A percentile compares a stretch with the other conserved stretches of the same genome.
phyloP scores from a whole-genome alignment of 495 filamentous ascomycete genomes.

The Achaetomiella virescens region DNA sequence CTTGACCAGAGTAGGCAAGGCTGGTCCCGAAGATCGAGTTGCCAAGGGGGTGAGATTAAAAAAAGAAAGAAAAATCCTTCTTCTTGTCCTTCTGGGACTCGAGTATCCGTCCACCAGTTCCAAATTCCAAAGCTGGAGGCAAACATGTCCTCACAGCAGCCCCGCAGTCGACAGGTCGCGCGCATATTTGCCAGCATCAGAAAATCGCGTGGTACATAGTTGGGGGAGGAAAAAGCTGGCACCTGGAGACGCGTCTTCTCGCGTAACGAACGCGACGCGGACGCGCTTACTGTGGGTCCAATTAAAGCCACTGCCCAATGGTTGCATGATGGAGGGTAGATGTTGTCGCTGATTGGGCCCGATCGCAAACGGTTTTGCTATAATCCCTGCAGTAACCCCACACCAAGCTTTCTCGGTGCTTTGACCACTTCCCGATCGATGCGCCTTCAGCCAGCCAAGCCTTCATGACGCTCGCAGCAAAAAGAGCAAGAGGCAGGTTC shows the following conservation, averaged over 20 bases:
- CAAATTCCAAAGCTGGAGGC: no score
- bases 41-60: neutral
- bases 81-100: no score
- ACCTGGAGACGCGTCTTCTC: conserved; percentile 19
- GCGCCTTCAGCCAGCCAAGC: no score
- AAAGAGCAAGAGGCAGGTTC: no score
- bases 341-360: neutral
- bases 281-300: conserved; percentile 10
- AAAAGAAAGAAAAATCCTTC: neutral
- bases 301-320: conserved; percentile 20
- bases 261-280: conserved; percentile 19
- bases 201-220: no score
- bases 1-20: conserved; percentile 8
- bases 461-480: no score
- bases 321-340: neutral
- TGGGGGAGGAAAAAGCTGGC: neutral
- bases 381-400: neutral
- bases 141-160: no score
- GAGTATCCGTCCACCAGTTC: no score
- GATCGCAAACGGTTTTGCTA: neutral
- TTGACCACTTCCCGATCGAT: neutral
- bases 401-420: neutral
- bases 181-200: no score
- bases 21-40: neutral
- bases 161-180: no score